Percentiles rank a stretch among this genome's conserved stretches.
These are phyloP conservation scores for Athelia sp. DNA, from an alignment of 1,284 basidiomycete genomes.

Conservation along the genomic window DNA sequence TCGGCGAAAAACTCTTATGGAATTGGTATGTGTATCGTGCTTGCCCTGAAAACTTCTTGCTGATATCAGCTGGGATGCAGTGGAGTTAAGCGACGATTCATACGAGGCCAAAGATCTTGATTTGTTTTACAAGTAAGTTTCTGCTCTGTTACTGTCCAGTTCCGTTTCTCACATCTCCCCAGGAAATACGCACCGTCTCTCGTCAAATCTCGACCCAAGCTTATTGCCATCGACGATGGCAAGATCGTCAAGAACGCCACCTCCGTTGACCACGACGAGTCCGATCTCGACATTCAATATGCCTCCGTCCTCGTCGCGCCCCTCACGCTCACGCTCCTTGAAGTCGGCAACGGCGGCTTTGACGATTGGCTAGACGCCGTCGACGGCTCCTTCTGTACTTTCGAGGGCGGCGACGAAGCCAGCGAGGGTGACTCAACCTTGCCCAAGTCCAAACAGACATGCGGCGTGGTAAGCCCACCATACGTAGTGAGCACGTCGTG, in stretches of 20 bases:
- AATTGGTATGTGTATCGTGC: conserved; percentile 30
- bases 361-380: conserved; percentile 42
- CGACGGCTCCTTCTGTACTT: conserved; percentile 52
- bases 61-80: conserved; percentile 3
- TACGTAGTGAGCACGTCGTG: conserved; percentile 56
- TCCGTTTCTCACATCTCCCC: too few species aligned
- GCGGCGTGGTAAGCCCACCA: conserved; percentile 45
- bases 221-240: conserved; percentile 33
- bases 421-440: conserved; percentile 17
- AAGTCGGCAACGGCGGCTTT: conserved; percentile 31
- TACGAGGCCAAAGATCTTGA: too few species aligned
- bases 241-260: conserved; percentile 16
- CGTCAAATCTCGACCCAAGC: conserved; percentile 22
- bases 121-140: conserved; percentile 16
- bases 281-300: conserved; percentile 48
- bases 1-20: conserved; percentile 33
- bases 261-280: conserved; percentile 40
- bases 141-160: neutral
- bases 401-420: conserved; percentile 57
- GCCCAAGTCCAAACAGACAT: conserved; percentile 15
- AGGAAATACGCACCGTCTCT: conserved; percentile 17
- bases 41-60: neutral
- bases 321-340: conserved; percentile 36
- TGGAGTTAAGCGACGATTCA: conserved; percentile 7
- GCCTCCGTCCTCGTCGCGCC: conserved; percentile 36